Evolutionary conservation across 2,329 filamentous ascomycete species (phyloP).

Genomic region (Fusarium nurragi): DNA sequence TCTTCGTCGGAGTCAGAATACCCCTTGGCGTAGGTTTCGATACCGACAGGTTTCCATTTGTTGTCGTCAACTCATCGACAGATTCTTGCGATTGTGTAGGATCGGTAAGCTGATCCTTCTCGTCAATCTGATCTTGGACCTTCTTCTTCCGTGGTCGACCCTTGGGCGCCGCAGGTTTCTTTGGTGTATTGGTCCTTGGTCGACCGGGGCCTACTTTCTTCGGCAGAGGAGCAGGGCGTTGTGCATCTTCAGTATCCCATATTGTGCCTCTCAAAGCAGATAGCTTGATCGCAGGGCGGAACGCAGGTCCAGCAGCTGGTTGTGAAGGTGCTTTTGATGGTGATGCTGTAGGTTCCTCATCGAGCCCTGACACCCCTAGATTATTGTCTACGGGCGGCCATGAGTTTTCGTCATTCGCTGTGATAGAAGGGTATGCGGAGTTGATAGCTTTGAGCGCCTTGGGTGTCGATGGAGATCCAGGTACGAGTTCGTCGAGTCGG

Average conservation of each 20-base stretch:
- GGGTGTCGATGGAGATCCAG: constrained; percentile 44
- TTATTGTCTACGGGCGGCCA: constrained; percentile 20
- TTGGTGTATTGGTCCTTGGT: constrained; percentile 32
- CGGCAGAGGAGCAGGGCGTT: constrained; percentile 20
- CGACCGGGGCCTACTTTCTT: constrained; percentile 40
- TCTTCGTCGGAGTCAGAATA: constrained; percentile 65
- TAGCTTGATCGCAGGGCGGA: constrained; percentile 51
- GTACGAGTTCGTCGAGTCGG: constrained; percentile 44
- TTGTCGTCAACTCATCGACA: constrained; percentile 25
- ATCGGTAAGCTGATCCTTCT: constrained; percentile 4
- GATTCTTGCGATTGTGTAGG: constrained; percentile 7
- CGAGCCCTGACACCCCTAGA: not conserved
- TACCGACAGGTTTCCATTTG: constrained; percentile 28
- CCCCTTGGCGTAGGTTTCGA: constrained; percentile 56
- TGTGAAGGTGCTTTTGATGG: constrained; percentile 18
- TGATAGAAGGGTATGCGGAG: constrained; percentile 45
- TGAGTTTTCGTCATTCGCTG: constrained; percentile 37
- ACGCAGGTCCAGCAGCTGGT: constrained; percentile 23
- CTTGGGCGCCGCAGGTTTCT: constrained; percentile 36
- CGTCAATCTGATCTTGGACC: constrained; percentile 14
- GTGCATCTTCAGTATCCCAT: constrained; percentile 49
- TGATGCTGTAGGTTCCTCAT: constrained; percentile 9
- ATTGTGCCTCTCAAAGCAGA: constrained; percentile 50
- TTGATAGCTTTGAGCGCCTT: constrained; percentile 47
- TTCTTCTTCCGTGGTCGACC: constrained; percentile 40